Conservation (phyloP, 2,329 filamentous ascomycete genomes). For the Elsinoe fawcettii region DNA sequence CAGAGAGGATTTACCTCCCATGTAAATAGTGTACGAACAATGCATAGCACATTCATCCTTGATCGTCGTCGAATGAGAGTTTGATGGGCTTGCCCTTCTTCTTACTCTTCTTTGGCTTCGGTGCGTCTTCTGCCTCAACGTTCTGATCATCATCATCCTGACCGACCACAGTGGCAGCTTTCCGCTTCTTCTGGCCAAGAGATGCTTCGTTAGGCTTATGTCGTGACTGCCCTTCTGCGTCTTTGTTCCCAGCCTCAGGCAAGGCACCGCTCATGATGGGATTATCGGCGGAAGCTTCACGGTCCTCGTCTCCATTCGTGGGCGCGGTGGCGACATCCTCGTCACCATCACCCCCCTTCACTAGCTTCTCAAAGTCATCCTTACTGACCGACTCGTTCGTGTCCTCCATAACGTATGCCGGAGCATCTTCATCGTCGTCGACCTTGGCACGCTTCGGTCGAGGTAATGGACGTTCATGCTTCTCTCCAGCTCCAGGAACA, state of each 20-base stretch:
- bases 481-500: constrained; percentile 41
- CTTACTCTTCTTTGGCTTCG: constrained; percentile 25
- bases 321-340: neutral
- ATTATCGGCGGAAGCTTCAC: constrained; percentile 16
- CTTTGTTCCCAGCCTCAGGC: constrained; percentile 19
- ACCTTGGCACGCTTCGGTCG: constrained; percentile 41
- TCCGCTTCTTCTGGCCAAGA: constrained; percentile 28
- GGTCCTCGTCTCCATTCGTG: constrained; percentile 16
- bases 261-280: constrained; percentile 23
- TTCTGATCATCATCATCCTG: constrained; percentile 24
- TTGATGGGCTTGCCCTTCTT: constrained; percentile 20
- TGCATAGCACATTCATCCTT: constrained; percentile 11
- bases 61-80: constrained; percentile 19
- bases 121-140: constrained; percentile 3
- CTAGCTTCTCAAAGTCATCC: constrained; percentile 39
- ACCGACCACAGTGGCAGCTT: constrained; percentile 30
- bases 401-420: constrained; percentile 65
- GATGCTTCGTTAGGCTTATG: constrained; percentile 14
- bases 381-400: constrained; percentile 55
- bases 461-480: constrained; percentile 38
- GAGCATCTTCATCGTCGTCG: constrained; percentile 67
- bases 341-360: constrained; percentile 14
- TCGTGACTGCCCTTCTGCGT: constrained; percentile 21
- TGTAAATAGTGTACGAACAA: constrained; percentile 43
- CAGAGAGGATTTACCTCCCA: constrained; percentile 75